Conservation (phyloP, 441 rosid species). For the Mallotus japonicus region DNA sequence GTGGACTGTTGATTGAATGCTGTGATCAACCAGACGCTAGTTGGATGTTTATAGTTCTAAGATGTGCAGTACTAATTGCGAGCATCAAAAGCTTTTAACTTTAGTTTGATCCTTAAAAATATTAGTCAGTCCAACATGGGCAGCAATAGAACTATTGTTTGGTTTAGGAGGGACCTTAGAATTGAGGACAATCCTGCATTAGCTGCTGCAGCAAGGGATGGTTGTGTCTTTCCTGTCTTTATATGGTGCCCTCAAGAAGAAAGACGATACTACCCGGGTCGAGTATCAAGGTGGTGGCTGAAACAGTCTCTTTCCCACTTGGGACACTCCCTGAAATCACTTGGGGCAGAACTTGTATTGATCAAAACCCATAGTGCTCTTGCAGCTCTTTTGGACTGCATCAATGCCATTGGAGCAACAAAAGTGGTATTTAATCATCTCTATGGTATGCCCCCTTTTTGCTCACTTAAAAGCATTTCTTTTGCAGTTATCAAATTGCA, state of each 20-base stretch:
- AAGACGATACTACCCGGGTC: constrained; percentile 82
- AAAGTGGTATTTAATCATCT: constrained; percentile 87
- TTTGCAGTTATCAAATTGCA: not conserved
- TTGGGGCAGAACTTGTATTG: constrained; percentile 70
- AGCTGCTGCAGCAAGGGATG: constrained; percentile 78
- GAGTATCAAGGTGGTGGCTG: constrained; percentile 97
- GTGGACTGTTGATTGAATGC: not conserved
- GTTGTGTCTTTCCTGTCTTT: constrained; percentile 65
- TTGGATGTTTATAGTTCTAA: constrained; percentile 9
- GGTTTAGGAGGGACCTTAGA: constrained; percentile 94
- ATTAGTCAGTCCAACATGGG: constrained; percentile 35
- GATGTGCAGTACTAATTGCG: constrained; percentile 10
- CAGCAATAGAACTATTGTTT: constrained; percentile 67
- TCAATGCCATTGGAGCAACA: constrained; percentile 56
- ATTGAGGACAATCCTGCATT: constrained; percentile 92
- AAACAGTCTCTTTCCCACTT: constrained; percentile 76
- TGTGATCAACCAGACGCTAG: constrained; percentile 1
- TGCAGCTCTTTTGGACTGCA: constrained; percentile 66
- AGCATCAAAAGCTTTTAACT: constrained; percentile 12
- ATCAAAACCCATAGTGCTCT: constrained; percentile 65
- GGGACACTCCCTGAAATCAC: constrained; percentile 60
- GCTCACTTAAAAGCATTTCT: not conserved
- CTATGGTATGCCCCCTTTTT: constrained; percentile 50
- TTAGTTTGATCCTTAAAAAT: constrained; percentile 15
- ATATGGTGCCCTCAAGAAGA: constrained; percentile 94